Base-by-base conservation (phyloP, 2,329 filamentous ascomycete genomes). In the Colletotrichum shisoi region DNA sequence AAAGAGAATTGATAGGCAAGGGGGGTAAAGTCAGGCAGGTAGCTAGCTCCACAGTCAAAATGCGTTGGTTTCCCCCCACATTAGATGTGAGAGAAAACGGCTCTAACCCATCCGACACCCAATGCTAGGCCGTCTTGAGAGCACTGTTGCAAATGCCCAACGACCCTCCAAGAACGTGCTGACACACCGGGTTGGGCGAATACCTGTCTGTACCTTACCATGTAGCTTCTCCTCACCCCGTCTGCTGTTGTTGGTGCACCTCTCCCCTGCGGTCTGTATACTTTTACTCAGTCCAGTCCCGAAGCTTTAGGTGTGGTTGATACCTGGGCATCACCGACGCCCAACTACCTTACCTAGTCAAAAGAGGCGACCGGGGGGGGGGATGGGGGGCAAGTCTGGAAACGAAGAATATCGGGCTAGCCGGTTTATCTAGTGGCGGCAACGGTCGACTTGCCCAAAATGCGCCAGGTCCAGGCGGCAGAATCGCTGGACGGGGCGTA, bases 31-130 rank as follows among this genome's bases (percentile, higher is more conserved):
- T 57, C 42, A 21, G 24, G 27, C 42, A 21, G 24, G 27, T 45
- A 44, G 24, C 61, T 45, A 37, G 24, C 61, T 67, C 61, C 64
- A 64, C 61, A 58, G 53, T 54, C 42, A 63, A 64, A 64, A 67
- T 67, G 48, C 60, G 61, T 67, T 64, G 64, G 64, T 59, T 67
- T 58, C 64, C 54, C 31, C 49, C 64, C 54, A 67, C 64, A 67
- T n/a, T 34, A 44, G 44, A 51, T 48, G 64, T 37, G 37, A 67
- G 54, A 67, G 61, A 59, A 59, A 59, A 67, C 61, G 61, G 64
- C 59, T 59, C 49, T 27, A 45, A 56, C 21, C 57, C 42, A 62
- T 24, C 56, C 31, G 37, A 12, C 42, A 48, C 31, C 39, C 8
- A 37, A 45, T 52, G 34, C 60, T 67, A 64, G 45, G 31, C 59